A percentile compares a stretch with the other conserved stretches of the same genome.
Conservation (phyloP, 192 early-diverging fungal species). For the Coemansia sp. region DNA sequence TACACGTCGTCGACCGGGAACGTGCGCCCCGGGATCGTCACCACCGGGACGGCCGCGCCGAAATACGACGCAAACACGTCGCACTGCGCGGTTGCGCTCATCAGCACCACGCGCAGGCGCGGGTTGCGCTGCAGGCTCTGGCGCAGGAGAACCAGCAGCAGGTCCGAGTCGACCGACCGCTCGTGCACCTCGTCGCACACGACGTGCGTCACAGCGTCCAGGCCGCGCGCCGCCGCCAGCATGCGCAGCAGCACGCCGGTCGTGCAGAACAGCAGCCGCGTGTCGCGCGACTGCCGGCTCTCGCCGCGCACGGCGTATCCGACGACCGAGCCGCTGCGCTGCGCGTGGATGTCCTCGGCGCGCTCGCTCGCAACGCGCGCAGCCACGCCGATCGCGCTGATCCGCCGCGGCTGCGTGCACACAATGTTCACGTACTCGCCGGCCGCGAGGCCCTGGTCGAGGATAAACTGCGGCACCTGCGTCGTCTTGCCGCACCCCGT, state of each 20-base stretch:
- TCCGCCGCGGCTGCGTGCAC: conserved; percentile 88
- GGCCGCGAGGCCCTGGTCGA: conserved; percentile 61
- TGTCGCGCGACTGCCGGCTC: conserved; percentile 50
- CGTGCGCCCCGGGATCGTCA: conserved; percentile 74
- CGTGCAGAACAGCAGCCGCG: conserved; percentile 64
- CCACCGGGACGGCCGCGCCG: conserved; percentile 52
- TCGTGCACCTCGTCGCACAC: conserved; percentile 93
- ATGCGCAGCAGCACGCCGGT: conserved; percentile 65
- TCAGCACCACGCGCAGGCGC: conserved; percentile 71
- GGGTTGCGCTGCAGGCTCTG: conserved; percentile 55
- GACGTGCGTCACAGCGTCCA: conserved; percentile 44
- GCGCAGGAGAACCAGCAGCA: conserved; percentile 75
- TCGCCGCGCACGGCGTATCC: conserved; percentile 69
- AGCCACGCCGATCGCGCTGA: conserved; percentile 70
- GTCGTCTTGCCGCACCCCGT: conserved; percentile 60
- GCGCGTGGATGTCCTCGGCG: conserved; percentile 27
- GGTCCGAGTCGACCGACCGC: conserved; percentile 72
- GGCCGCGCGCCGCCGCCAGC: conserved; percentile 23
- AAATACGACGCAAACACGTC: conserved; percentile 79
- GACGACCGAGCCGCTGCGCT: conserved; percentile 17
- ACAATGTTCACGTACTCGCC: conserved; percentile 60
- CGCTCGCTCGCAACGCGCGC: conserved; percentile 62
- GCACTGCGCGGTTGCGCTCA: conserved; percentile 88
- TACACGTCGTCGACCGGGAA: conserved; percentile 69
- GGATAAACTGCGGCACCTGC: conserved; percentile 85